Conservation (phyloP, 257 asterid species). For the Solanum phureja region DNA sequence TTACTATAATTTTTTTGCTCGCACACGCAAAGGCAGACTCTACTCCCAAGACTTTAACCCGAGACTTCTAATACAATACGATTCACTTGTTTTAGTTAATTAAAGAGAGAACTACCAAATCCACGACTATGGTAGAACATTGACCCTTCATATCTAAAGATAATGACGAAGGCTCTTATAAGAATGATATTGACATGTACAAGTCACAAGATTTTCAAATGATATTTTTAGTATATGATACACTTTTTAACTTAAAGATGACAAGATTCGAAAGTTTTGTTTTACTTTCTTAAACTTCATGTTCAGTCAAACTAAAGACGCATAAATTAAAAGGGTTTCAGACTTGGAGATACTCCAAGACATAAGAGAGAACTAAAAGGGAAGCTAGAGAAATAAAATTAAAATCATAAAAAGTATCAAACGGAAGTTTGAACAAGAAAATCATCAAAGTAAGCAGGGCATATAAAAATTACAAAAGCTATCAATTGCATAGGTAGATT, state of each 20-base stretch:
- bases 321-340: neutral
- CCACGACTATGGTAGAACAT: neutral
- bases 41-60: neutral
- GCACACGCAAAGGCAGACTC: neutral
- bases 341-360: neutral
- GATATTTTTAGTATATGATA: neutral
- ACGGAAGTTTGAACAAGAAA: neutral
- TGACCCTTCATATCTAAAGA: neutral
- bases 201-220: neutral
- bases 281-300: neutral
- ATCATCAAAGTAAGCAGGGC: conserved; percentile 7
- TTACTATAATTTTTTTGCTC: neutral
- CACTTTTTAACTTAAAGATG: neutral
- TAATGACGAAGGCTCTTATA: neutral
- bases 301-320: neutral
- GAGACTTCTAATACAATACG: fast-evolving
- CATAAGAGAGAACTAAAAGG: neutral
- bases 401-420: neutral
- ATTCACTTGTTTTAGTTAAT: neutral
- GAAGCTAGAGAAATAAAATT: neutral
- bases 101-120: neutral
- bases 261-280: neutral
- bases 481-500: conserved; percentile 24
- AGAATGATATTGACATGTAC: too few relatives aligned
- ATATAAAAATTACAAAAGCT: conserved; percentile 9